Evolutionary conservation across 768 basidiomycete genomes (phyloP).

Genomic region (Omphalotus guepiniiformis): DNA sequence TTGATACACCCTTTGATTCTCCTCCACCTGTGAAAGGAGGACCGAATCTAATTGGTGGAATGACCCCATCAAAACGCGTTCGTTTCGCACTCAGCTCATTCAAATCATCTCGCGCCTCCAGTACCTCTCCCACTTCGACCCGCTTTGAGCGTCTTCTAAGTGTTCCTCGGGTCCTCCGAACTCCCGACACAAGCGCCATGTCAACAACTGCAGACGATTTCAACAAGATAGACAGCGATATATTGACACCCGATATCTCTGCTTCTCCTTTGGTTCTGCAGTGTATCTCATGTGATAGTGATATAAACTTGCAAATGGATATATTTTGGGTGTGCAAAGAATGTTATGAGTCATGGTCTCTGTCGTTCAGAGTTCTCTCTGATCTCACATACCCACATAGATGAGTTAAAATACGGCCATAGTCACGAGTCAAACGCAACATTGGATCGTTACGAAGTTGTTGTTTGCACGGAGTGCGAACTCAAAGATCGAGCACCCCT

Average conservation of each 20-base stretch:
- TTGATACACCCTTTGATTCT: no score
- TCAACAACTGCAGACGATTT: neutral
- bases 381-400: neutral
- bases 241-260: neutral
- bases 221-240: neutral
- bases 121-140: no score
- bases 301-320: neutral
- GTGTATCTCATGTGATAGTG: neutral
- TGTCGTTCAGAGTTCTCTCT: neutral
- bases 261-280: neutral
- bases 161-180: neutral
- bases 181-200: neutral
- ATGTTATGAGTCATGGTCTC: neutral
- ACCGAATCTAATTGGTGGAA: no score
- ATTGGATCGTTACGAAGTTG: no score
- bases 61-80: no score
- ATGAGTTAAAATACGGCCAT: slow-evolving; percentile 10
- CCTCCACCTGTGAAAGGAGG: no score
- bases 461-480: slow-evolving; percentile 12
- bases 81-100: no score
- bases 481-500: neutral
- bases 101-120: no score
- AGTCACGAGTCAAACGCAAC: no score
- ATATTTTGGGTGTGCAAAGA: neutral
- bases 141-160: neutral